Evolutionary conservation across 108 stramenopile genomes (phyloP).

Genomic region (Fistulifera pelliculosa): DNA sequence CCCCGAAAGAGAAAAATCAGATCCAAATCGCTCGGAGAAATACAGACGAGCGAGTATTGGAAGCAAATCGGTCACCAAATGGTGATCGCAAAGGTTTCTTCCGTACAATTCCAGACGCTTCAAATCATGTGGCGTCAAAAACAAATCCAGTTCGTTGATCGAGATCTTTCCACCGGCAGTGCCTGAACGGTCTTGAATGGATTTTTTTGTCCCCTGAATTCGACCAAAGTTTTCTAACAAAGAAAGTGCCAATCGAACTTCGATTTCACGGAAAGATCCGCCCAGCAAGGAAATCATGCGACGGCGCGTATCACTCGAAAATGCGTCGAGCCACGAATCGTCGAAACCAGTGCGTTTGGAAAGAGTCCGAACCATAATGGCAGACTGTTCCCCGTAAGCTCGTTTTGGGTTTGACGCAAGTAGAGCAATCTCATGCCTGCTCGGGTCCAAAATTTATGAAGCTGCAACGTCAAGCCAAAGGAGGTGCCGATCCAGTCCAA

Average conservation of each 20-base stretch:
- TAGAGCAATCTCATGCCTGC: conserved; percentile 89
- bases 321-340: conserved; percentile 86
- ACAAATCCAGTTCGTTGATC: conserved; percentile 70
- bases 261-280: conserved; percentile 80
- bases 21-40: conserved; percentile 81
- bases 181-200: conserved; percentile 37
- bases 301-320: conserved; percentile 85
- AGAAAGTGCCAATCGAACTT: conserved; percentile 66
- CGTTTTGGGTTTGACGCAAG: conserved; percentile 96
- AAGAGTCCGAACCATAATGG: conserved; percentile 89
- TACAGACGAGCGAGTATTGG: conserved; percentile 83
- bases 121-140: conserved; percentile 91
- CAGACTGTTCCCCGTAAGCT: conserved; percentile 96
- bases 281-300: conserved; percentile 77
- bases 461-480: conserved; percentile 86
- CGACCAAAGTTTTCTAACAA: conserved; percentile 52
- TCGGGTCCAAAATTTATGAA: conserved; percentile 91
- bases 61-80: conserved; percentile 93
- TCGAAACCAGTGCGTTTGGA: conserved; percentile 70
- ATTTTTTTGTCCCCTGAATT: conserved; percentile 17
- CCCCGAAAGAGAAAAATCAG: conserved; percentile 65
- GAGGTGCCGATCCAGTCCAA: conserved; percentile 97
- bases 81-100: conserved; percentile 96
- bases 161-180: conserved; percentile 33
- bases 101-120: conserved; percentile 95